These are phyloP conservation scores for Hypocrella siamensis DNA, from an alignment of 2,329 filamentous ascomycete genomes.

Conservation along the genomic window DNA sequence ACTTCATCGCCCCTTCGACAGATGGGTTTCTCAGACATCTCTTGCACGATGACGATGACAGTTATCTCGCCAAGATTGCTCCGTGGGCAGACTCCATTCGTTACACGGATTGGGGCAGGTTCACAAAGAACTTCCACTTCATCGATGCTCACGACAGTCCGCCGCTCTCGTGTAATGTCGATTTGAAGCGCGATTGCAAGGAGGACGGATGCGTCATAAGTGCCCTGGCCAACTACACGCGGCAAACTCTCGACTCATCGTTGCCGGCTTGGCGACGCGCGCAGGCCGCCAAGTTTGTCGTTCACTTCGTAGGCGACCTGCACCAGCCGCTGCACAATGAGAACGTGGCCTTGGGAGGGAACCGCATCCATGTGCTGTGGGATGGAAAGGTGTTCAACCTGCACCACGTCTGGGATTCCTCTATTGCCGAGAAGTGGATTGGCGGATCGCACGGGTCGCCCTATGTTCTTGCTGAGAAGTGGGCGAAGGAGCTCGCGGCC, in stretches of 20 bases:
- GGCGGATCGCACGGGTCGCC: constrained; percentile 36
- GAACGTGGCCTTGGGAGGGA: constrained; percentile 48
- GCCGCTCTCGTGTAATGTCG: constrained; percentile 39
- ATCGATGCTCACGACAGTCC: constrained; percentile 53
- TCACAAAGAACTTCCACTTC: constrained; percentile 49
- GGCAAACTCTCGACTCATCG: constrained; percentile 29
- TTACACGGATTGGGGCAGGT: constrained; percentile 47
- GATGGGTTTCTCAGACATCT: constrained; percentile 40
- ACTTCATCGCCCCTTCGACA: constrained; percentile 41
- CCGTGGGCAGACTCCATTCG: constrained; percentile 53
- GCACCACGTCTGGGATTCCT: constrained; percentile 59
- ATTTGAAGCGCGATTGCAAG: constrained; percentile 46
- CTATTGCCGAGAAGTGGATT: constrained; percentile 49
- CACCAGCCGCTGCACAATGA: constrained; percentile 55
- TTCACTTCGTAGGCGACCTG: constrained; percentile 56
- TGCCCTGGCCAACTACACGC: constrained; percentile 45
- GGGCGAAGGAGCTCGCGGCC: constrained; percentile 38
- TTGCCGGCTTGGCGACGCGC: constrained; percentile 30
- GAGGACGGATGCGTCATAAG: constrained; percentile 44
- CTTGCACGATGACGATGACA: constrained; percentile 34
- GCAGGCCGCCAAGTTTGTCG: constrained; percentile 49
- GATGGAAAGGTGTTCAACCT: constrained; percentile 43
- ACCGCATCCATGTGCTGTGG: constrained; percentile 50
- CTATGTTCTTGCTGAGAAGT: constrained; percentile 33
- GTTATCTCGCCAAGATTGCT: constrained; percentile 47